A percentile compares a stretch with the other conserved stretches of the same genome.
Evolutionary conservation across 2,329 filamentous ascomycete species (phyloP).

Genomic region (Diaporthe sp.): DNA sequence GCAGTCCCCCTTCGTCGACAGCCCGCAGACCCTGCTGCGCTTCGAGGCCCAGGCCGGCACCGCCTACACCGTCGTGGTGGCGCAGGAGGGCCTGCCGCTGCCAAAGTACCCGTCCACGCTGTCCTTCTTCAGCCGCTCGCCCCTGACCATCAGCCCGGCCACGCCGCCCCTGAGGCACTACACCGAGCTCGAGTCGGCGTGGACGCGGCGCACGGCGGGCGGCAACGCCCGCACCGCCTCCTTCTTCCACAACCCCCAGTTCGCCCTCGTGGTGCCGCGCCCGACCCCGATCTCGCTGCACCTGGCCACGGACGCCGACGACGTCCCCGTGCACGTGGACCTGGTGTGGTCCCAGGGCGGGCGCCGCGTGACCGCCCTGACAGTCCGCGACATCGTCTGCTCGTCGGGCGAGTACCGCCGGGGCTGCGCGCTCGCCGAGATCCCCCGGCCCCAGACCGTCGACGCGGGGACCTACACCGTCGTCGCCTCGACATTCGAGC

Average conservation of each 20-base stretch:
- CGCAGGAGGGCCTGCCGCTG: slow-evolving; percentile 80
- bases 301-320: slow-evolving; percentile 75
- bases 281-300: slow-evolving; percentile 78
- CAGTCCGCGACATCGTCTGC: slow-evolving; percentile 82
- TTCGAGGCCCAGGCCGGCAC: slow-evolving; percentile 67
- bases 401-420: slow-evolving; percentile 92
- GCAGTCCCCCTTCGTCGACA: slow-evolving; percentile 91
- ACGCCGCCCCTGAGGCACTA: slow-evolving; percentile 70
- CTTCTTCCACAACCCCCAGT: slow-evolving; percentile 92
- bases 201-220: slow-evolving; percentile 85
- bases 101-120: slow-evolving; percentile 87
- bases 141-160: slow-evolving; percentile 74
- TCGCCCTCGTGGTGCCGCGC: slow-evolving; percentile 72
- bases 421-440: slow-evolving; percentile 79
- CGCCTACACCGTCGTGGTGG: slow-evolving; percentile 74
- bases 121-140: slow-evolving; percentile 80
- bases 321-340: slow-evolving; percentile 86
- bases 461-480: slow-evolving; percentile 85
- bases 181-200: slow-evolving; percentile 73
- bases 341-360: slow-evolving; percentile 81
- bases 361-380: slow-evolving; percentile 77
- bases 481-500: slow-evolving; percentile 91
- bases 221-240: slow-evolving; percentile 83
- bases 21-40: slow-evolving; percentile 89
- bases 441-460: slow-evolving; percentile 57